Percentiles rank a stretch among this genome's conserved stretches.
Conservation (phyloP, 345 rosid genomes). For the Stellera chamaejasme region DNA sequence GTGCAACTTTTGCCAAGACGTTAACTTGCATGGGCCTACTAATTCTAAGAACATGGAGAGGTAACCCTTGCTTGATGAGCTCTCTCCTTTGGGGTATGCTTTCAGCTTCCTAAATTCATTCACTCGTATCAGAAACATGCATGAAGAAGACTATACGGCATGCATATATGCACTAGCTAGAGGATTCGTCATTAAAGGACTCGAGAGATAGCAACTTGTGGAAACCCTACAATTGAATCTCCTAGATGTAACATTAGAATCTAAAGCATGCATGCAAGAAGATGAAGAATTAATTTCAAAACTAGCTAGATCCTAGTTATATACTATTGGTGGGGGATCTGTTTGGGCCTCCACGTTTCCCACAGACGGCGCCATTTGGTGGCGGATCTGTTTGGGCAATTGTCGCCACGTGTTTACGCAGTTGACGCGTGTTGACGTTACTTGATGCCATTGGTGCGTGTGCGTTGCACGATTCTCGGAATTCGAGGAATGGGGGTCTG, state of each 20-base stretch:
- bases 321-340: no score
- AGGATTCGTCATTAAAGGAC: slow-evolving; percentile 5
- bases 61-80: not conserved
- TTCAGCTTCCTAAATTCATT: not conserved
- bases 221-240: slow-evolving; percentile 14
- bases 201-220: slow-evolving; percentile 17
- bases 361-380: no score
- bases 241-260: slow-evolving; percentile 12
- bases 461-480: no score
- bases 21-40: not conserved
- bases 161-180: no score
- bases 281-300: not conserved
- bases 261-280: slow-evolving; percentile 5
- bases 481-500: no score
- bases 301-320: not conserved
- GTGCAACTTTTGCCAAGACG: not conserved
- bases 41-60: not conserved
- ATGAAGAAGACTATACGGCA: no score
- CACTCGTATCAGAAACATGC: no score
- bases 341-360: no score
- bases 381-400: no score
- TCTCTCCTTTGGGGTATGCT: not conserved
- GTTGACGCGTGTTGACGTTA: no score
- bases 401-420: no score
- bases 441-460: no score